phyloP scores from a whole-genome alignment of 257 asterid genomes.

The Primulina huaijiensis region DNA sequence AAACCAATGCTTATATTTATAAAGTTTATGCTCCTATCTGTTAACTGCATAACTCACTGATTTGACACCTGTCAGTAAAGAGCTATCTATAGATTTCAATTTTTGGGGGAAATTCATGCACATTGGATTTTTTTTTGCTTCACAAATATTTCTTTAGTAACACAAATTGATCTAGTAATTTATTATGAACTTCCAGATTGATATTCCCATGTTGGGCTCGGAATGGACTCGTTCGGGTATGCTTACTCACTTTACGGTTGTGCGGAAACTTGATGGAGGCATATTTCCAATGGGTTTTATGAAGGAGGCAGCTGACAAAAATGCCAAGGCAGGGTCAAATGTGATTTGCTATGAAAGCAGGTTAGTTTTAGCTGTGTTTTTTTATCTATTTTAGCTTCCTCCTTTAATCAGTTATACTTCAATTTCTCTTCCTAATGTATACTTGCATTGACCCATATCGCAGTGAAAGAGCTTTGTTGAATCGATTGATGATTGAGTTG shows the following conservation, averaged over 20 bases:
- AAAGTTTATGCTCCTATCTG: slow-evolving; percentile 14
- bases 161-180: slow-evolving; percentile 24
- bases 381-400: slow-evolving; percentile 12
- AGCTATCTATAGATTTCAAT: slow-evolving; percentile 19
- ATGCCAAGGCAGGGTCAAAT: slow-evolving; percentile 73
- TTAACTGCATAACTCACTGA: slow-evolving; percentile 15
- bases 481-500: slow-evolving; percentile 84
- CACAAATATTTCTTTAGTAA: slow-evolving; percentile 15
- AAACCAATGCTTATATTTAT: slow-evolving; percentile 15
- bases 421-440: slow-evolving; percentile 6
- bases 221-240: slow-evolving; percentile 74
- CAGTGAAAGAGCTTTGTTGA: slow-evolving; percentile 97
- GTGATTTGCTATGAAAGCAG: slow-evolving; percentile 76
- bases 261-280: slow-evolving; percentile 91
- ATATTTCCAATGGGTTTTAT: slow-evolving; percentile 89
- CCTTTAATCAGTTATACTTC: slow-evolving; percentile 20
- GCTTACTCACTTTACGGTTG: slow-evolving; percentile 81
- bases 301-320: slow-evolving; percentile 75
- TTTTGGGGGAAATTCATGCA: slow-evolving; percentile 4
- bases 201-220: slow-evolving; percentile 78
- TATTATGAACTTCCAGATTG: slow-evolving; percentile 65
- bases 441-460: slow-evolving; percentile 25
- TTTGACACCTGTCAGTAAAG: slow-evolving; percentile 13
- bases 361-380: slow-evolving; percentile 33
- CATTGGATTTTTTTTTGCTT: slow-evolving; percentile 8